phyloP scores from a whole-genome alignment of 192 early-diverging fungal species.

The Backusella sp. region DNA sequence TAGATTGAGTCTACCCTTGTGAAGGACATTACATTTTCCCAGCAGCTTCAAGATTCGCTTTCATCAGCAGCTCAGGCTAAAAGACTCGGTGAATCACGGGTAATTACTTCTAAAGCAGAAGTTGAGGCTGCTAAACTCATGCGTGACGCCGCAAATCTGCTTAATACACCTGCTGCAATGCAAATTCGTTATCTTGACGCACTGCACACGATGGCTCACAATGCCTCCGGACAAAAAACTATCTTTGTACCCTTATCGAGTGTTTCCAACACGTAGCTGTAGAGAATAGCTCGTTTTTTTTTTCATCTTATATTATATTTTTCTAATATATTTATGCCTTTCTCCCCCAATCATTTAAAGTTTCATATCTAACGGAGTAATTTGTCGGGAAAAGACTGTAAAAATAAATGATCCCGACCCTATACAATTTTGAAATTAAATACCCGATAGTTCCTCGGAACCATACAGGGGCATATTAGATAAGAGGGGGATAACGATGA shows the following conservation, averaged over 20 bases:
- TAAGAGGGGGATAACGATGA: neutral
- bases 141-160: constrained; percentile 87
- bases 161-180: constrained; percentile 65
- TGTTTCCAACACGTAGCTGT: neutral
- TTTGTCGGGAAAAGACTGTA: constrained; percentile 7
- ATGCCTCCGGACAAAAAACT: constrained; percentile 63
- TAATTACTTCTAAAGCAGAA: constrained; percentile 86
- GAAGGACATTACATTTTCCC: constrained; percentile 80
- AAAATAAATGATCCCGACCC: constrained; percentile 6
- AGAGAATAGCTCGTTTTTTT: neutral
- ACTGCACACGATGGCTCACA: constrained; percentile 71
- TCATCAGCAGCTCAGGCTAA: constrained; percentile 85
- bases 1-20: constrained; percentile 76
- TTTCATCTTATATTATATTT: neutral
- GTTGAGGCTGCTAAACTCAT: constrained; percentile 78
- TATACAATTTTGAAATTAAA: neutral
- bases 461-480: neutral
- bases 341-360: neutral
- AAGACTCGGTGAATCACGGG: constrained; percentile 83
- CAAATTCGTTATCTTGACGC: constrained; percentile 93
- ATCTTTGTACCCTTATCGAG: constrained; percentile 58
- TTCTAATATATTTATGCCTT: constrained; percentile 2
- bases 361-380: constrained; percentile 8
- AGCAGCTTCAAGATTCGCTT: constrained; percentile 77
- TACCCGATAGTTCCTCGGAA: neutral